phyloP scores from a whole-genome alignment of 1,284 basidiomycete genomes.

The Blastosporella zonata region DNA sequence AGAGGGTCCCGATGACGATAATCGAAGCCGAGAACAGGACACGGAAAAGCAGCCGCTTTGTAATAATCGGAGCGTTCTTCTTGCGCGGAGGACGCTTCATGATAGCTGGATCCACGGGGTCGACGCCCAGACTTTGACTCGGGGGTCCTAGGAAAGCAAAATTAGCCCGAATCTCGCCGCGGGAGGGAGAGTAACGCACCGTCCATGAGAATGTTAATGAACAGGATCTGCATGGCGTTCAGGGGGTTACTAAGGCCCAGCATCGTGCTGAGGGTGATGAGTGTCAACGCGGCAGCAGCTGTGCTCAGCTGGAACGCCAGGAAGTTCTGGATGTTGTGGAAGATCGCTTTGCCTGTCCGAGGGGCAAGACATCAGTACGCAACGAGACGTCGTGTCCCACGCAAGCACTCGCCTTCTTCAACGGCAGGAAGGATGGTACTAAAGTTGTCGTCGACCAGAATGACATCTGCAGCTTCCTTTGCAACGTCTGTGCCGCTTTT shows the following conservation, averaged over 20 bases:
- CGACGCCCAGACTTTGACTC: slow-evolving; percentile 93
- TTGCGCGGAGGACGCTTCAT: slow-evolving; percentile 88
- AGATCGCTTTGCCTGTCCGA: slow-evolving; percentile 85
- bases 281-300: slow-evolving; percentile 89
- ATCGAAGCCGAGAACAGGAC: slow-evolving; percentile 89
- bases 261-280: slow-evolving; percentile 92
- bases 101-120: slow-evolving; percentile 88
- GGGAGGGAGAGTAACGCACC: slow-evolving; percentile 46
- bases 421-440: slow-evolving; percentile 91
- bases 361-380: slow-evolving; percentile 4
- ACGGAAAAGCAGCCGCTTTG: slow-evolving; percentile 66
- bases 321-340: slow-evolving; percentile 99
- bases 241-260: slow-evolving; percentile 88
- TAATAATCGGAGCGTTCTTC: slow-evolving; percentile 89
- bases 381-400: background rate
- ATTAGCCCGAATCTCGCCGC: slow-evolving; percentile 10
- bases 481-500: slow-evolving; percentile 96
- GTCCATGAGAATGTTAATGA: slow-evolving; percentile 99
- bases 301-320: slow-evolving; percentile 96
- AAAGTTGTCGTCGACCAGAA: slow-evolving; percentile 97
- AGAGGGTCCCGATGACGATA: slow-evolving; percentile 87
- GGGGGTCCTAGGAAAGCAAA: slow-evolving; percentile 69
- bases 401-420: slow-evolving; percentile 73
- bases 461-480: slow-evolving; percentile 96
- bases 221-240: slow-evolving; percentile 98